Conservation (phyloP, 768 basidiomycete genomes). For the Lactarius deliciosus region DNA sequence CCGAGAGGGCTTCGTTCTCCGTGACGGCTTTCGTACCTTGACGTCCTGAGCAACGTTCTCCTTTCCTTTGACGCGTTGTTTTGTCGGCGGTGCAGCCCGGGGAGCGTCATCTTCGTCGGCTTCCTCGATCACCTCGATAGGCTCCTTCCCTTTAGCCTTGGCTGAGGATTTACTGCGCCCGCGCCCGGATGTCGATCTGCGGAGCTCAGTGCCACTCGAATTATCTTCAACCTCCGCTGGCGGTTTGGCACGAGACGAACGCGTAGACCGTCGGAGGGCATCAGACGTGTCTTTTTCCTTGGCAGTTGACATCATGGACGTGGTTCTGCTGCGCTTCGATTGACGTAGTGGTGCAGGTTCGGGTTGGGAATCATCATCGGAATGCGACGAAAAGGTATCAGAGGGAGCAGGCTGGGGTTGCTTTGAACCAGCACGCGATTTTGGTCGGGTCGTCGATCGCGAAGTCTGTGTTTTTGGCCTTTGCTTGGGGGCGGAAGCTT, state of each 20-base stretch:
- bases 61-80: constrained; percentile 35
- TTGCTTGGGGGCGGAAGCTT: constrained; percentile 27
- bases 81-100: constrained; percentile 31
- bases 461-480: constrained; percentile 31
- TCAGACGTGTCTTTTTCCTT: constrained; percentile 19
- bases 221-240: constrained; percentile 28
- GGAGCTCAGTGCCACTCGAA: constrained; percentile 34
- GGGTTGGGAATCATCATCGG: constrained; percentile 25
- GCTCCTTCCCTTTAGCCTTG: constrained; percentile 30
- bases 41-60: constrained; percentile 26
- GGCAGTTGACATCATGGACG: constrained; percentile 2
- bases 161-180: constrained; percentile 32
- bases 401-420: constrained; percentile 16
- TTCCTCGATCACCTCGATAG: constrained; percentile 35
- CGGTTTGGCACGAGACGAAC: constrained; percentile 23
- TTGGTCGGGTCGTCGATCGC: constrained; percentile 34
- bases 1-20: constrained; percentile 22
- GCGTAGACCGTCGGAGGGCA: constrained; percentile 29
- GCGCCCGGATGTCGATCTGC: constrained; percentile 29
- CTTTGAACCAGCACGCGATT: constrained; percentile 26
- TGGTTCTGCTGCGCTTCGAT: constrained; percentile 23
- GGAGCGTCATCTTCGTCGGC: constrained; percentile 34
- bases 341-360: constrained; percentile 16
- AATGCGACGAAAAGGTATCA: constrained; percentile 21
- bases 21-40: constrained; percentile 14